phyloP scores from a whole-genome alignment of 352 stramenopile genomes.

The Plasmopara viticola region DNA sequence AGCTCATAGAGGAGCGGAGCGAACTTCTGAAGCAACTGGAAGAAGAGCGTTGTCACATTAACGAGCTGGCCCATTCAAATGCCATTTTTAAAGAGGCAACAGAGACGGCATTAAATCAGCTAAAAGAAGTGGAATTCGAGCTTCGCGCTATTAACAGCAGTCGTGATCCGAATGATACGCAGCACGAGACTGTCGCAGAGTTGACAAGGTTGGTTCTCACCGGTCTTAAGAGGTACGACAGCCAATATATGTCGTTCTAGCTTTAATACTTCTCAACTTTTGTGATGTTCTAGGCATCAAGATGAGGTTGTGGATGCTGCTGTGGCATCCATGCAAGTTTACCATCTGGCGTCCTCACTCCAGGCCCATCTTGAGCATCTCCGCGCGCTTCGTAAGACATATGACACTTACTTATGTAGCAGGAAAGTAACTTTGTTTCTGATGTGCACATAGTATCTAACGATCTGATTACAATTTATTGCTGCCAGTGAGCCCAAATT shows the following conservation, averaged over 20 bases:
- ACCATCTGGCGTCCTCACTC: slow-evolving; percentile 11
- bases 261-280: not conserved
- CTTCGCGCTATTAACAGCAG: slow-evolving; percentile 8
- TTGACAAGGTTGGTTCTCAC: slow-evolving; percentile 10
- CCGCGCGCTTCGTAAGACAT: slow-evolving; percentile 7
- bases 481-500: too few species aligned
- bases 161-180: slow-evolving; percentile 4
- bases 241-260: not conserved
- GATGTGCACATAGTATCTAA: too few species aligned
- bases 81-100: slow-evolving; percentile 9
- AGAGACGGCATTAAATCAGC: slow-evolving; percentile 12
- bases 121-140: slow-evolving; percentile 14
- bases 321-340: slow-evolving; percentile 14
- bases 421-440: too few species aligned
- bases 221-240: slow-evolving; percentile 11
- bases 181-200: slow-evolving; percentile 9
- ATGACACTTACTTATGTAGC: not conserved
- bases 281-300: slow-evolving; percentile 4
- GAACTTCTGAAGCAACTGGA: slow-evolving; percentile 8
- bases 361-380: slow-evolving; percentile 8
- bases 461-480: too few species aligned
- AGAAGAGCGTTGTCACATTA: slow-evolving; percentile 8
- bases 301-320: slow-evolving; percentile 8
- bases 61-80: slow-evolving; percentile 2
- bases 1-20: slow-evolving; percentile 9